phyloP scores from a whole-genome alignment of 164 flowering plant genomes.

The Stephania japonica region DNA sequence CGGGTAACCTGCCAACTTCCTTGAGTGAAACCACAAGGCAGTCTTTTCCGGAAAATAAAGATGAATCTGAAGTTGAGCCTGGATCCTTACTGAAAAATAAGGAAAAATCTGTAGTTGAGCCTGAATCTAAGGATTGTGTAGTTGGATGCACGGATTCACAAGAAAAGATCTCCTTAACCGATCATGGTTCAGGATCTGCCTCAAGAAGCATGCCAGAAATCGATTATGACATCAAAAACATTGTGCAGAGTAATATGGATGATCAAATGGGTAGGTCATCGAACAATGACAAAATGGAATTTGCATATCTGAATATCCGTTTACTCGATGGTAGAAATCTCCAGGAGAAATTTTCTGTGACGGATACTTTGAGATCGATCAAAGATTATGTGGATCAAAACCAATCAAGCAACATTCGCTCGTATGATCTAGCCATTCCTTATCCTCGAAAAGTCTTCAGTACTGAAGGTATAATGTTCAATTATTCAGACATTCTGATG shows the following conservation, averaged over 20 bases:
- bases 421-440: slow-evolving; percentile 76
- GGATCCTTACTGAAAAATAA: not conserved
- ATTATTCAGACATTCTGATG: not conserved
- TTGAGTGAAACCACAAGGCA: slow-evolving; percentile 3
- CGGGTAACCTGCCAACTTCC: slow-evolving; percentile 21
- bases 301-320: slow-evolving; percentile 60
- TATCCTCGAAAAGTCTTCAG: slow-evolving; percentile 73
- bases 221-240: slow-evolving; percentile 12
- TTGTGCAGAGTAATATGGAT: slow-evolving; percentile 13
- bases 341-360: slow-evolving; percentile 46
- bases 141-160: slow-evolving; percentile 15
- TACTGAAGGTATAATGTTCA: slow-evolving; percentile 47
- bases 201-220: slow-evolving; percentile 13
- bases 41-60: slow-evolving; percentile 11
- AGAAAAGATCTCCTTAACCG: slow-evolving; percentile 11
- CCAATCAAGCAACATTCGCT: slow-evolving; percentile 32
- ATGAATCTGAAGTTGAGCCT: slow-evolving; percentile 12
- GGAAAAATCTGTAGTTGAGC: slow-evolving; percentile 12
- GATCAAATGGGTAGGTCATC: slow-evolving; percentile 12
- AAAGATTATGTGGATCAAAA: slow-evolving; percentile 54
- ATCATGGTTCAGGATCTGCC: slow-evolving; percentile 17
- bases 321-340: slow-evolving; percentile 59
- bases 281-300: slow-evolving; percentile 22
- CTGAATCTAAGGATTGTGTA: slow-evolving; percentile 13
- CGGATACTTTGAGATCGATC: slow-evolving; percentile 47